phyloP scores from a whole-genome alignment of 805 yeast species.

The Nakazawaea holstii region DNA sequence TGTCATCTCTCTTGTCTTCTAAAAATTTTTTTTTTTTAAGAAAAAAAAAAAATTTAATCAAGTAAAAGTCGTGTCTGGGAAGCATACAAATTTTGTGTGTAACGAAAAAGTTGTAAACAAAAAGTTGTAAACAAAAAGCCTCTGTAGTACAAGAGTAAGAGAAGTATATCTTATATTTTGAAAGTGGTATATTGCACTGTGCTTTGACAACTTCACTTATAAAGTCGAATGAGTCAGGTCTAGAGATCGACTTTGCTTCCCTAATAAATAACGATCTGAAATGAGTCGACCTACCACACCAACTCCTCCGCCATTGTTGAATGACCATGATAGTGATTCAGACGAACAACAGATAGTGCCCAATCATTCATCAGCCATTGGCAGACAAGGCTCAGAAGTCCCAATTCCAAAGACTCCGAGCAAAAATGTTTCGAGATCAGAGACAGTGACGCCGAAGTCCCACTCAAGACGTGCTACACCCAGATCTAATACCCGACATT shows the following conservation, averaged over 20 bases:
- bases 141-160: no score
- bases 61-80: no score
- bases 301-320: constrained; percentile 1
- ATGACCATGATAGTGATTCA: constrained; percentile 4
- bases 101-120: no score
- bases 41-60: not conserved
- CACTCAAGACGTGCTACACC: constrained; percentile 7
- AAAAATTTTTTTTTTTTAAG: not conserved
- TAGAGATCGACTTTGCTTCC: not conserved
- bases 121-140: no score
- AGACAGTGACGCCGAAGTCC: constrained; percentile 8
- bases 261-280: not conserved
- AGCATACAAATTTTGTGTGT: no score
- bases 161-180: no score
- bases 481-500: constrained; percentile 13
- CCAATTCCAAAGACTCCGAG: constrained; percentile 13
- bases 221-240: no score
- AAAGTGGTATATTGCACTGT: no score
- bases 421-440: constrained; percentile 2
- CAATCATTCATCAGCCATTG: constrained; percentile 7
- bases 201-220: no score
- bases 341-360: constrained; percentile 3
- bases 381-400: not conserved
- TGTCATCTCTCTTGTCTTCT: not conserved
- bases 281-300: constrained; percentile 5